A percentile compares a stretch with the other conserved stretches of the same genome.
These are phyloP conservation scores for Dorcoceras hygrometricum DNA, from an alignment of 257 asterid species.

Conservation along the genomic window DNA sequence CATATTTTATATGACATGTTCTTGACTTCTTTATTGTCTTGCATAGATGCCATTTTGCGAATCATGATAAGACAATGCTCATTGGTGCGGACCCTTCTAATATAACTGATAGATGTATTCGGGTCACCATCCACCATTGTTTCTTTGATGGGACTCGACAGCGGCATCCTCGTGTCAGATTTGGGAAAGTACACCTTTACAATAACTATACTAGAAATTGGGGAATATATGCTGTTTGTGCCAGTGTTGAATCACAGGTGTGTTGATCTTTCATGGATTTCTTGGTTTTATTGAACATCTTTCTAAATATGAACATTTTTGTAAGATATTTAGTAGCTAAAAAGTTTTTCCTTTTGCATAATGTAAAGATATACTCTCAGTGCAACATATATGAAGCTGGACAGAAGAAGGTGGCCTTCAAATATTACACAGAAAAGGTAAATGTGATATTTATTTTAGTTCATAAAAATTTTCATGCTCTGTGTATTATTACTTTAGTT, in stretches of 20 bases:
- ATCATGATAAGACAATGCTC: conserved; percentile 90
- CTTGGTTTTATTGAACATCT: conserved; percentile 6
- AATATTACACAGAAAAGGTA: conserved; percentile 91
- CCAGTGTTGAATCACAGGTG: conserved; percentile 97
- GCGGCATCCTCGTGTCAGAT: conserved; percentile 89
- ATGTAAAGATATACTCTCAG: conserved; percentile 63
- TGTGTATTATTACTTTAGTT: too few relatives aligned
- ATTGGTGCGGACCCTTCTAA: conserved; percentile 89
- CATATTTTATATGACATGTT: background rate
- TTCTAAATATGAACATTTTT: conserved; percentile 1
- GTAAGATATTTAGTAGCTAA: conserved; percentile 17
- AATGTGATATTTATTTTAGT: conserved; percentile 1
- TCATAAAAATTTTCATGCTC: background rate
- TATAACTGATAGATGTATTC: conserved; percentile 72
- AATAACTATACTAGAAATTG: conserved; percentile 88
- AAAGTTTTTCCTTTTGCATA: background rate
- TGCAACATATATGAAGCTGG: conserved; percentile 89
- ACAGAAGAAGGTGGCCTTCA: conserved; percentile 73
- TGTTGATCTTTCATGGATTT: conserved; percentile 15
- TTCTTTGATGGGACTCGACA: conserved; percentile 89
- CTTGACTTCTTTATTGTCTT: conserved; percentile 21
- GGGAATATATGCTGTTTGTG: conserved; percentile 90
- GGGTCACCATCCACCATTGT: conserved; percentile 94
- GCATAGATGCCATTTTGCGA: conserved; percentile 67
- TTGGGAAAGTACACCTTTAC: conserved; percentile 84